Evolutionary conservation across 2,329 filamentous ascomycete genomes (phyloP).

Genomic region (Pseudopithomyces chartarum): DNA sequence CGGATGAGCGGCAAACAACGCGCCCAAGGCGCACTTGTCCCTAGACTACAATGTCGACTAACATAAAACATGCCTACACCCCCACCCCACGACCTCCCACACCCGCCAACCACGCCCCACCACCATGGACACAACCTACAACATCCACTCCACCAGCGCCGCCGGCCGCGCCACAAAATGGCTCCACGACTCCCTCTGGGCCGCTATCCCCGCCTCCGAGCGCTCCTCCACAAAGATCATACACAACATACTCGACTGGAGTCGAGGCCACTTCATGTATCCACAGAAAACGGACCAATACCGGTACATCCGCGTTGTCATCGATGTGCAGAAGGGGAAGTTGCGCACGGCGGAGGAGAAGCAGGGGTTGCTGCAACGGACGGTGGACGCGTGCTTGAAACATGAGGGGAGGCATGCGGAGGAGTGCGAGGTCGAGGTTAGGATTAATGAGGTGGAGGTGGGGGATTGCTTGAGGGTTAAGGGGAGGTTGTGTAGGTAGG

Average conservation of each 20-base stretch:
- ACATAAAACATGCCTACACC: no score
- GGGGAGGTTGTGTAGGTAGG: not conserved
- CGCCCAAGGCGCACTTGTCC: no score
- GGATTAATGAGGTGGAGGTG: constrained; percentile 1
- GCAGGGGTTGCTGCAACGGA: not conserved
- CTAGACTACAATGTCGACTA: no score
- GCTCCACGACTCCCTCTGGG: not conserved
- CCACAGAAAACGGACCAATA: not conserved
- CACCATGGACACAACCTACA: not conserved
- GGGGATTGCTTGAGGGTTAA: not conserved
- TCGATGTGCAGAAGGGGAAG: not conserved
- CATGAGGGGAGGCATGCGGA: not conserved
- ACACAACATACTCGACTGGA: not conserved
- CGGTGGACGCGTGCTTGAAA: not conserved
- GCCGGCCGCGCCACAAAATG: not conserved
- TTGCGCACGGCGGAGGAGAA: not conserved
- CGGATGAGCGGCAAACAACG: no score
- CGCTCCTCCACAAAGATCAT: not conserved
- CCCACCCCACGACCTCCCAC: no score
- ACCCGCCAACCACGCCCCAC: no score
- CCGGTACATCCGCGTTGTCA: not conserved
- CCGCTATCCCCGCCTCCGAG: not conserved
- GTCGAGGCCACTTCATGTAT: not conserved
- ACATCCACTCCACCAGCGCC: not conserved
- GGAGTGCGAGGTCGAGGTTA: constrained; percentile 1